These are phyloP conservation scores for Didymella pinodella DNA, from an alignment of 2,329 filamentous ascomycete species.

Conservation along the genomic window DNA sequence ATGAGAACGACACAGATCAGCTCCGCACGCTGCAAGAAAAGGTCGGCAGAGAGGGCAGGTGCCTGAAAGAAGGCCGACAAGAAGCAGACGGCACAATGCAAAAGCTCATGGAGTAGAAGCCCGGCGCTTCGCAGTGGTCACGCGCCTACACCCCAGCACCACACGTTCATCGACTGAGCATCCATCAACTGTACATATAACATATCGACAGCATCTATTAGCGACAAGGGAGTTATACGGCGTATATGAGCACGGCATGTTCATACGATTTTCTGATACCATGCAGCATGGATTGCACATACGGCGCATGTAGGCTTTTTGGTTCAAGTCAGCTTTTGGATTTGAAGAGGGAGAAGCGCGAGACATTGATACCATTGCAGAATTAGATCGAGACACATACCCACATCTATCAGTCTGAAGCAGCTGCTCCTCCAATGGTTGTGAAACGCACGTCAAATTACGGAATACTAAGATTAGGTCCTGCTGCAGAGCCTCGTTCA, in stretches of 20 bases:
- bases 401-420: slow-evolving; percentile 10
- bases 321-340: background rate
- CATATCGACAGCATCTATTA: slow-evolving; percentile 14
- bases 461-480: background rate
- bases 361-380: slow-evolving; percentile 14
- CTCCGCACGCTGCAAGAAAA: slow-evolving; percentile 48
- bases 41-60: slow-evolving; percentile 50
- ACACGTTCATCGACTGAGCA: slow-evolving; percentile 14
- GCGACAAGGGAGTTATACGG: background rate
- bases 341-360: background rate
- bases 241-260: background rate
- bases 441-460: slow-evolving; percentile 1
- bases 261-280: slow-evolving; percentile 9
- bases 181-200: slow-evolving; percentile 12
- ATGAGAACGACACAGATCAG: slow-evolving; percentile 39
- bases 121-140: slow-evolving; percentile 9
- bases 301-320: slow-evolving; percentile 13
- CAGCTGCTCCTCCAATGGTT: background rate
- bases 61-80: slow-evolving; percentile 44
- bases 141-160: background rate
- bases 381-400: slow-evolving; percentile 8
- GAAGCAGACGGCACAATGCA: slow-evolving; percentile 19
- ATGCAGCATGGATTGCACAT: slow-evolving; percentile 10
- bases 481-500: background rate
- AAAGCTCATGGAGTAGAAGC: slow-evolving; percentile 20